Conservation (phyloP, 805 yeast species). For the Candida vaughaniae region DNA sequence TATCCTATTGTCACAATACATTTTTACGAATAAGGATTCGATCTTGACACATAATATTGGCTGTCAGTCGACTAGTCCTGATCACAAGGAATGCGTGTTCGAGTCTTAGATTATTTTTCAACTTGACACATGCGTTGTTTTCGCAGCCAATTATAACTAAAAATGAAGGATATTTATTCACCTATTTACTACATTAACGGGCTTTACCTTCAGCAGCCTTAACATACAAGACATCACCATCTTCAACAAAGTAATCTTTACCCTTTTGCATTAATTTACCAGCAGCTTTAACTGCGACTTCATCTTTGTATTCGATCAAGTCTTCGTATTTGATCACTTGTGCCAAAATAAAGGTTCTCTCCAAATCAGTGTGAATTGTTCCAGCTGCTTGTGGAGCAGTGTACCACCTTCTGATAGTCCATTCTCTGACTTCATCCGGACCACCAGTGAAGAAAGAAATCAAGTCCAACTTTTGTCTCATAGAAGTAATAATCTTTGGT, state of each 20-base stretch:
- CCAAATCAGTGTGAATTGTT: slow-evolving; percentile 93
- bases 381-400: slow-evolving; percentile 99
- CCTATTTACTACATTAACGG: slow-evolving; percentile 26
- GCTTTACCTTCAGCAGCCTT: slow-evolving; percentile 93
- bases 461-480: slow-evolving; percentile 84
- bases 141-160: too few relatives aligned
- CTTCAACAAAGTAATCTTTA: slow-evolving; percentile 91
- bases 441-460: slow-evolving; percentile 97
- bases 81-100: too few relatives aligned
- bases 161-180: not conserved
- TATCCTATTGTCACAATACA: too few relatives aligned
- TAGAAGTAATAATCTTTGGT: slow-evolving; percentile 80
- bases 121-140: too few relatives aligned
- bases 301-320: slow-evolving; percentile 70
- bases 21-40: too few relatives aligned
- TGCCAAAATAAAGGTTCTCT: slow-evolving; percentile 92
- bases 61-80: too few relatives aligned
- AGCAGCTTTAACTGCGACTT: slow-evolving; percentile 74
- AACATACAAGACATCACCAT: slow-evolving; percentile 89
- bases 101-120: too few relatives aligned
- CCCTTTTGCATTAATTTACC: slow-evolving; percentile 93
- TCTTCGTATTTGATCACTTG: slow-evolving; percentile 87
- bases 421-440: slow-evolving; percentile 94
- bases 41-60: too few relatives aligned
- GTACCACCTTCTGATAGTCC: slow-evolving; percentile 92